A percentile compares a stretch with the other conserved stretches of the same genome.
Evolutionary conservation across 2,329 filamentous ascomycete species (phyloP).

Genomic region (Endothia cerciana): DNA sequence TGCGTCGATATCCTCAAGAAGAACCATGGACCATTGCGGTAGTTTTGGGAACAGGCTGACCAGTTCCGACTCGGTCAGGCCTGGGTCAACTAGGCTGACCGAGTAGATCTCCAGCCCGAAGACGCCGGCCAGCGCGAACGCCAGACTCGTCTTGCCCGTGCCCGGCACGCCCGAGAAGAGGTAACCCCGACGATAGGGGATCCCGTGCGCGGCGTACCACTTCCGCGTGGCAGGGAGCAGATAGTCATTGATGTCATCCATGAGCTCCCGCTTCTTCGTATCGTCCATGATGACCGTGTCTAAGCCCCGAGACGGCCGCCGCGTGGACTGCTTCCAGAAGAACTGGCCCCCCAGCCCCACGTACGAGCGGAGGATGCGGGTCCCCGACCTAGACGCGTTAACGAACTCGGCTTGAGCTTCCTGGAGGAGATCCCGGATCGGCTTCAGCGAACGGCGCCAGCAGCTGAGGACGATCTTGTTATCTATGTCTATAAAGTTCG

Average conservation of each 20-base stretch:
- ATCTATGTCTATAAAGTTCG: not conserved
- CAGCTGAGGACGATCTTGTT: not conserved
- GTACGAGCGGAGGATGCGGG: not conserved
- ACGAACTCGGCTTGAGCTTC: not conserved
- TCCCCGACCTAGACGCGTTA: not conserved
- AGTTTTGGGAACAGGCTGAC: not conserved
- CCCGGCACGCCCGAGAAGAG: conserved; percentile 20
- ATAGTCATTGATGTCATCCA: not conserved
- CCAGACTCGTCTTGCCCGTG: conserved; percentile 18
- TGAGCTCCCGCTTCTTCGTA: not conserved
- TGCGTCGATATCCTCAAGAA: not conserved
- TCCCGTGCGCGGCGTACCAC: not conserved
- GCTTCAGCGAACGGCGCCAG: not conserved
- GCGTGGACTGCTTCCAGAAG: not conserved
- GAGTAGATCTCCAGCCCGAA: conserved; percentile 14
- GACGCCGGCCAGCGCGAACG: conserved; percentile 17
- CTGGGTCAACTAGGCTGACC: not conserved
- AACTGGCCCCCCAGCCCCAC: not conserved
- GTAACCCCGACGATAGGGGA: not conserved
- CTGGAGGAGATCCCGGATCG: not conserved
- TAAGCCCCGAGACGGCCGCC: not conserved
- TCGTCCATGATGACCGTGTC: not conserved
- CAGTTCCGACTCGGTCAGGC: not conserved
- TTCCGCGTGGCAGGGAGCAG: not conserved
- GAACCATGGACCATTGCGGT: not conserved